phyloP scores from a whole-genome alignment of 192 early-diverging fungal species.

The Linderina pennispora region DNA sequence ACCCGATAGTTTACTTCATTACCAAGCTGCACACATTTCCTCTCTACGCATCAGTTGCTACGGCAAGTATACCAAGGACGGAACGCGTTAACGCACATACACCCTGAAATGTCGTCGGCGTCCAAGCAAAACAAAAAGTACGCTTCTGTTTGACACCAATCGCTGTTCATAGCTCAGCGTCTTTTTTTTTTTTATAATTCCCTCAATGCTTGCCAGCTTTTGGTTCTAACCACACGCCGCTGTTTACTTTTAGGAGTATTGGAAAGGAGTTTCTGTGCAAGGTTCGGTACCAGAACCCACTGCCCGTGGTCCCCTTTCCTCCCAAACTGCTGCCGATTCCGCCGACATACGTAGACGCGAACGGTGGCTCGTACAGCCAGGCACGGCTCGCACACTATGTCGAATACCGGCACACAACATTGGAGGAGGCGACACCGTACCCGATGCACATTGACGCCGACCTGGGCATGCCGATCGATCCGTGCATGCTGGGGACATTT shows the following conservation, averaged over 20 bases:
- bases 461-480: slow-evolving; percentile 49
- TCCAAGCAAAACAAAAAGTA: slow-evolving; percentile 31
- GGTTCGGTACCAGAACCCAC: slow-evolving; percentile 46
- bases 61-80: too few relatives aligned
- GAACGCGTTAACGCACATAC: too few relatives aligned
- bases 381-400: slow-evolving; percentile 39
- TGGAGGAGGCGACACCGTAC: slow-evolving; percentile 44
- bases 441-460: slow-evolving; percentile 45
- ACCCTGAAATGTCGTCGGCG: too few relatives aligned
- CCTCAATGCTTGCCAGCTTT: too few relatives aligned
- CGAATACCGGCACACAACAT: slow-evolving; percentile 45
- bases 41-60: too few relatives aligned
- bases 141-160: too few relatives aligned
- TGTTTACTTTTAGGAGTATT: slow-evolving; percentile 17
- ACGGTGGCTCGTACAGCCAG: slow-evolving; percentile 41
- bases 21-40: too few relatives aligned
- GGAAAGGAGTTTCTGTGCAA: slow-evolving; percentile 50
- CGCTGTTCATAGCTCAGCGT: too few relatives aligned
- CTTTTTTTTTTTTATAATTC: too few relatives aligned
- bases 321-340: slow-evolving; percentile 50
- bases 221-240: too few relatives aligned
- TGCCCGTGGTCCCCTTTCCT: slow-evolving; percentile 46
- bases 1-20: too few relatives aligned
- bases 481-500: slow-evolving; percentile 40
- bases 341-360: slow-evolving; percentile 42